phyloP scores from a whole-genome alignment of 306 rosid species.

The Dryas drummondii region DNA sequence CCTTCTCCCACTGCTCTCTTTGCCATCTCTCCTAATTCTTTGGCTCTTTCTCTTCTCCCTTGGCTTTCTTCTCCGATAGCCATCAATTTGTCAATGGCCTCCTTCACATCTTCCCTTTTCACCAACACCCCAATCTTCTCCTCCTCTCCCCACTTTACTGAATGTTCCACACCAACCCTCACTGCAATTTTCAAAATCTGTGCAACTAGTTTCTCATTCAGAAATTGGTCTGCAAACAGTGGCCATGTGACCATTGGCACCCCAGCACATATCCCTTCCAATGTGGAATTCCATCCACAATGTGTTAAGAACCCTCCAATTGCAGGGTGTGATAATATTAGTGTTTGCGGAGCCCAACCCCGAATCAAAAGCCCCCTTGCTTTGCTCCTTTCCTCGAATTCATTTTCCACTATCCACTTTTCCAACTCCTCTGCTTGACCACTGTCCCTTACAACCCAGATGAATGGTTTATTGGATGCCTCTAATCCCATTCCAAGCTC shows the following conservation, averaged over 20 bases:
- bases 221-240: slow-evolving; percentile 39
- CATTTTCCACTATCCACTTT: slow-evolving; percentile 41
- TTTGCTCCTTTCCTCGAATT: slow-evolving; percentile 44
- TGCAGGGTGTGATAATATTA: slow-evolving; percentile 51
- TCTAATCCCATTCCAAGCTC: slow-evolving; percentile 63
- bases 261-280: slow-evolving; percentile 39
- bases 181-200: slow-evolving; percentile 32
- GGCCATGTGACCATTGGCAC: slow-evolving; percentile 45
- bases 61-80: slow-evolving; percentile 20
- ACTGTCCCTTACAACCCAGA: slow-evolving; percentile 62
- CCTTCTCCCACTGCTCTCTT: slow-evolving; percentile 29
- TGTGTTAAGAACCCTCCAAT: slow-evolving; percentile 44
- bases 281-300: slow-evolving; percentile 34
- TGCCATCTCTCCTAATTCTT: slow-evolving; percentile 24
- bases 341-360: slow-evolving; percentile 78
- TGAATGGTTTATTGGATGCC: slow-evolving; percentile 51
- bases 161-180: slow-evolving; percentile 27
- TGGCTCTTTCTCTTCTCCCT: slow-evolving; percentile 19
- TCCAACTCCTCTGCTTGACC: slow-evolving; percentile 30
- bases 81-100: slow-evolving; percentile 26
- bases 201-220: slow-evolving; percentile 34
- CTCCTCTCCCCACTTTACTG: slow-evolving; percentile 31
- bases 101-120: slow-evolving; percentile 23
- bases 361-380: slow-evolving; percentile 49
- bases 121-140: slow-evolving; percentile 30